A percentile compares a stretch with the other conserved stretches of the same genome.
These are phyloP conservation scores for Talaromyces nanjingensis DNA, from an alignment of 495 filamentous ascomycete genomes.

Conservation along the genomic window DNA sequence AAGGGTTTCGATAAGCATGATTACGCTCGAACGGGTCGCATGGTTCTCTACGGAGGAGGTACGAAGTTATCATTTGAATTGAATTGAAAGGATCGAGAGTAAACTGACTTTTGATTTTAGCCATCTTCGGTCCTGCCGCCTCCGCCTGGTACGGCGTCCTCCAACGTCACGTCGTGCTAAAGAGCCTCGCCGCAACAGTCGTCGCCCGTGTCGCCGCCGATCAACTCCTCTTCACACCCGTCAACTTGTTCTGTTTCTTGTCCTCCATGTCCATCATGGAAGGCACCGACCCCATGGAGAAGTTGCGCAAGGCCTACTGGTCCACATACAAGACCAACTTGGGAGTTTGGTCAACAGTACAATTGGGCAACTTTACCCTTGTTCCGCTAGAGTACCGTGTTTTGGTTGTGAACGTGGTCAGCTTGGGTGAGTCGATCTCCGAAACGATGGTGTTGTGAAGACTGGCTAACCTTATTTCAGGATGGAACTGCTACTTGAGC, in stretches of 20 bases:
- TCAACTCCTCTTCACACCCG: constrained; percentile 79
- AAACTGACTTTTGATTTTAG: constrained; percentile 35
- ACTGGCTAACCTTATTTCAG: constrained; percentile 36
- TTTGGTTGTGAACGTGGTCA: constrained; percentile 81
- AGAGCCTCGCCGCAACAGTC: constrained; percentile 61
- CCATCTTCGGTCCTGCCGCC: constrained; percentile 84
- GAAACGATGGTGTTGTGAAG: constrained; percentile 21
- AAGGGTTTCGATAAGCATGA: constrained; percentile 75
- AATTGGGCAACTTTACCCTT: constrained; percentile 83
- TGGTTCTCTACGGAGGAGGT: constrained; percentile 92
- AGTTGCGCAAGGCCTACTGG: constrained; percentile 60
- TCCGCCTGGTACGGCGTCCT: constrained; percentile 85
- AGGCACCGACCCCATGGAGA: constrained; percentile 62
- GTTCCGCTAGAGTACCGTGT: constrained; percentile 83
- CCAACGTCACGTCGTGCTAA: constrained; percentile 59
- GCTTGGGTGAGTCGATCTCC: constrained; percentile 61
- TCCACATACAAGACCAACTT: constrained; percentile 75
- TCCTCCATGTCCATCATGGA: constrained; percentile 84
- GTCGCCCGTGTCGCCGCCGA: constrained; percentile 74
- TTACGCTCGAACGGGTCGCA: constrained; percentile 70
- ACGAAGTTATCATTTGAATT: constrained; percentile 10
- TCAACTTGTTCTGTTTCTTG: constrained; percentile 76
- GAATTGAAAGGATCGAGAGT: neutral
- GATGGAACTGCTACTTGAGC: constrained; percentile 96
- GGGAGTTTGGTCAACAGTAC: constrained; percentile 88